Conservation (phyloP, 331 rosid species). For the Phaseolus coccineus region DNA sequence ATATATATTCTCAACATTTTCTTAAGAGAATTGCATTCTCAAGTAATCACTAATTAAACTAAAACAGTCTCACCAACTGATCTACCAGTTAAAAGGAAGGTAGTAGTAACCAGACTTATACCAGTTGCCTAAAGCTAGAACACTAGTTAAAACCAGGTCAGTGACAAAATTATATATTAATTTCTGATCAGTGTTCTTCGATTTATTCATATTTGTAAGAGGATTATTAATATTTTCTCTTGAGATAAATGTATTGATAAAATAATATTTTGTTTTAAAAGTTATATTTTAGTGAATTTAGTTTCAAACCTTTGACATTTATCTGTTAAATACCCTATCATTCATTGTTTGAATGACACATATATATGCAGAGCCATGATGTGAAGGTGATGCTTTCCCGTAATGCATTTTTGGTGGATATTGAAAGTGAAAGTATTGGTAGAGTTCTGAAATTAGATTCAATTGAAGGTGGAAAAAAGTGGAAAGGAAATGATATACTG, state of each 20-base stretch:
- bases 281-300: neutral
- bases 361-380: conserved; percentile 54
- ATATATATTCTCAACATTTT: too few species aligned
- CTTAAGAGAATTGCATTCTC: neutral
- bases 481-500: conserved; percentile 63
- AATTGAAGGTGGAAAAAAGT: conserved; percentile 48
- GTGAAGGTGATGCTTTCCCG: conserved; percentile 62
- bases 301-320: neutral
- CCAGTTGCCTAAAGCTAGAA: neutral
- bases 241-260: too few species aligned
- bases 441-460: conserved; percentile 66
- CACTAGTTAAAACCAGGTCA: neutral
- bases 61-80: neutral
- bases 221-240: neutral
- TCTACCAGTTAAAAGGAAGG: neutral
- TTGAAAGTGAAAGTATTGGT: conserved; percentile 45
- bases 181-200: too few species aligned
- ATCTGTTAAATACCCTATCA: neutral
- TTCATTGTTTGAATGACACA: neutral
- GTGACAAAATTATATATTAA: neutral
- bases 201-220: neutral
- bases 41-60: too few species aligned
- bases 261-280: neutral
- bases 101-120: too few species aligned
- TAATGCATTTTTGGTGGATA: conserved; percentile 74